Evolutionary conservation across 192 early-diverging fungal genomes (phyloP).

Genomic region (Podila horticola): DNA sequence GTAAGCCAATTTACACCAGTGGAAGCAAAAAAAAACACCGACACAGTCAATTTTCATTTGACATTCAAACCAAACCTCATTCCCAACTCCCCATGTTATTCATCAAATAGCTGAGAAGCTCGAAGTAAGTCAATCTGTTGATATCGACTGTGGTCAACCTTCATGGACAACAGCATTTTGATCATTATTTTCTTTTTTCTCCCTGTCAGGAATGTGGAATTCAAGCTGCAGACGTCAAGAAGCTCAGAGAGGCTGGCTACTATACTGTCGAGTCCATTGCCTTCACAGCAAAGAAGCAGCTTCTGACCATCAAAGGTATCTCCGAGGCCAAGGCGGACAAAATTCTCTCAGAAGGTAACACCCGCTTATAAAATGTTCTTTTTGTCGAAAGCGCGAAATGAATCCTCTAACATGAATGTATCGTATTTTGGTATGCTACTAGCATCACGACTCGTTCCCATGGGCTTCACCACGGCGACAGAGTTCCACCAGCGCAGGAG

Average conservation of each 20-base stretch:
- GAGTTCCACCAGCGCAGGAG: conserved; percentile 87
- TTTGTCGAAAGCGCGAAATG: background rate
- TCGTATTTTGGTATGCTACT: background rate
- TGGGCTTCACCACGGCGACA: conserved; percentile 96
- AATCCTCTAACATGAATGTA: background rate
- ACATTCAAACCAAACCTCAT: background rate
- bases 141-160: background rate
- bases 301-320: conserved; percentile 93
- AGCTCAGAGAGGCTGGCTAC: conserved; percentile 88
- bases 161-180: background rate
- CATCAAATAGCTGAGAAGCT: conserved; percentile 36
- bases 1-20: conserved; percentile 8
- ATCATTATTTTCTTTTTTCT: background rate
- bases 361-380: background rate
- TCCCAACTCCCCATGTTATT: background rate
- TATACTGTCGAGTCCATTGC: conserved; percentile 94
- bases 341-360: conserved; percentile 84
- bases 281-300: conserved; percentile 88
- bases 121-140: conserved; percentile 17
- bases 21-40: background rate
- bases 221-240: conserved; percentile 78
- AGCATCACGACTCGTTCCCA: conserved; percentile 75
- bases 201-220: conserved; percentile 70
- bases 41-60: background rate
- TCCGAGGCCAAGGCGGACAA: conserved; percentile 97